These are phyloP conservation scores for Peronospora belbahrii DNA, from an alignment of 352 stramenopile genomes.

Conservation along the genomic window DNA sequence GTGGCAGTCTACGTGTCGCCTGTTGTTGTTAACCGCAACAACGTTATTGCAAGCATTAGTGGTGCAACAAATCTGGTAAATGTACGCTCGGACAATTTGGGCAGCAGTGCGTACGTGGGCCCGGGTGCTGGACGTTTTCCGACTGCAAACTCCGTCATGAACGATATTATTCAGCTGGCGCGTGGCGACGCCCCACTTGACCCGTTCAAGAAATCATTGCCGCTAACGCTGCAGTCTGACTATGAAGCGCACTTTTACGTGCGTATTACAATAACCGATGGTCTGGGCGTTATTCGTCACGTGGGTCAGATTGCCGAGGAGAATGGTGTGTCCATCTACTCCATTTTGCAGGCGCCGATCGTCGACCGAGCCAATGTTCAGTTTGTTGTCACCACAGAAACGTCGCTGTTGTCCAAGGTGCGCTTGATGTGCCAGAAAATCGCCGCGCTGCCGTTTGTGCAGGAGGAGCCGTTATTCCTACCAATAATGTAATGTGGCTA, in stretches of 20 bases:
- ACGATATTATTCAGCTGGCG: slow-evolving; percentile 91
- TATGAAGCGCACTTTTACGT: slow-evolving; percentile 93
- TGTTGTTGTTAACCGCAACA: slow-evolving; percentile 82
- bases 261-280: slow-evolving; percentile 90
- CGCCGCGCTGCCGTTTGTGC: slow-evolving; percentile 78
- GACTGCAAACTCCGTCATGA: slow-evolving; percentile 94
- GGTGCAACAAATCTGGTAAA: slow-evolving; percentile 91
- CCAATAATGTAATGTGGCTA: slow-evolving; percentile 46
- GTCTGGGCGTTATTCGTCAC: slow-evolving; percentile 90
- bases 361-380: slow-evolving; percentile 88
- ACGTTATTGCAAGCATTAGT: slow-evolving; percentile 85
- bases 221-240: slow-evolving; percentile 80
- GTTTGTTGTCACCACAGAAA: slow-evolving; percentile 95
- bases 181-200: slow-evolving; percentile 84
- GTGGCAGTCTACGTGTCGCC: slow-evolving; percentile 92
- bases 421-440: slow-evolving; percentile 87
- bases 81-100: slow-evolving; percentile 85
- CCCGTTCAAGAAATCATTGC: slow-evolving; percentile 57
- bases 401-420: slow-evolving; percentile 82
- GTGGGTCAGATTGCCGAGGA: slow-evolving; percentile 93
- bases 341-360: slow-evolving; percentile 94
- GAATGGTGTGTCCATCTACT: slow-evolving; percentile 94
- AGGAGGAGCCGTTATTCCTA: slow-evolving; percentile 75
- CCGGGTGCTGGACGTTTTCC: slow-evolving; percentile 91
- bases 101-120: slow-evolving; percentile 87